Conservation (phyloP, 805 yeast species). For the Candida insectalens region DNA sequence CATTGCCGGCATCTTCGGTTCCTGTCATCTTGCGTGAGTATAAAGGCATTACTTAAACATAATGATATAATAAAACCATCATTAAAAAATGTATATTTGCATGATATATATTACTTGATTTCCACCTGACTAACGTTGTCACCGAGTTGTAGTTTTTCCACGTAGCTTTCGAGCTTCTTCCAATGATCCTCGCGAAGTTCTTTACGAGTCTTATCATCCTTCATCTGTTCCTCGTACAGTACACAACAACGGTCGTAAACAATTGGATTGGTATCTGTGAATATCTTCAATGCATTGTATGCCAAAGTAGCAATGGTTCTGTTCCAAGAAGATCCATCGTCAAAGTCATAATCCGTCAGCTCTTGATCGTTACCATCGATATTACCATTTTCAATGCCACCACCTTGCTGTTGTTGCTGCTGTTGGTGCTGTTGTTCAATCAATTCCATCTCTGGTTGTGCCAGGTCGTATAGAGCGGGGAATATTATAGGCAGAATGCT, state of each 20-base stretch:
- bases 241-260: constrained; percentile 90
- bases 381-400: not conserved
- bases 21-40: constrained; percentile 95
- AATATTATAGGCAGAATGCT: constrained; percentile 87
- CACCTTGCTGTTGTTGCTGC: constrained; percentile 7
- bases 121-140: constrained; percentile 45
- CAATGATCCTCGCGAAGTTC: constrained; percentile 58
- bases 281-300: constrained; percentile 80
- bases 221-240: constrained; percentile 69
- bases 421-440: constrained; percentile 22
- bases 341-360: constrained; percentile 27
- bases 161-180: constrained; percentile 59
- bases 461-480: constrained; percentile 80
- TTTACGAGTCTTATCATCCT: constrained; percentile 59
- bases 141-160: constrained; percentile 25
- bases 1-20: constrained; percentile 95
- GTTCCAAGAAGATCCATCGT: constrained; percentile 69
- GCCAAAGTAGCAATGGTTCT: constrained; percentile 87
- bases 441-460: constrained; percentile 30
- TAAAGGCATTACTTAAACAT: constrained; percentile 30
- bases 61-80: constrained; percentile 1
- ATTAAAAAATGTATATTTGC: not conserved
- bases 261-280: constrained; percentile 86
- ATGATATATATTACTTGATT: constrained; percentile 24
- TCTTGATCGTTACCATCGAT: constrained; percentile 4